phyloP scores from a whole-genome alignment of 2,329 filamentous ascomycete species.

The Cordyceps cicadae region DNA sequence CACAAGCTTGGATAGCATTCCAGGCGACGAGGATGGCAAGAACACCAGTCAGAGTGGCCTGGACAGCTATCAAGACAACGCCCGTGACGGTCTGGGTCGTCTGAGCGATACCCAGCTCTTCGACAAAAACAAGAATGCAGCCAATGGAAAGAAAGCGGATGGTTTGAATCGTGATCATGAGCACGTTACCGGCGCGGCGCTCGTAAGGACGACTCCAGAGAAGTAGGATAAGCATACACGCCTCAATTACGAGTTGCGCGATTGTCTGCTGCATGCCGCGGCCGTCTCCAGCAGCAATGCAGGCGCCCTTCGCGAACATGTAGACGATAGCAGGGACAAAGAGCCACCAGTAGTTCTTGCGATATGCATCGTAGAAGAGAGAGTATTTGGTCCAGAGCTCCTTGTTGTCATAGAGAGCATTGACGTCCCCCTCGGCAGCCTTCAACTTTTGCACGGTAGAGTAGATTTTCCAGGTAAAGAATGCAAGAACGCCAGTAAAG shows the following conservation, averaged over 20 bases:
- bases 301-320: constrained; percentile 79
- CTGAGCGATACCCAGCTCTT: constrained; percentile 80
- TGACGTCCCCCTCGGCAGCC: constrained; percentile 62
- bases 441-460: constrained; percentile 65
- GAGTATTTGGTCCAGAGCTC: constrained; percentile 91
- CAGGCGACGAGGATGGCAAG: constrained; percentile 81
- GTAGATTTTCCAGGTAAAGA: constrained; percentile 81
- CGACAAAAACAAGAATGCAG: constrained; percentile 87
- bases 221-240: constrained; percentile 67
- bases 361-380: constrained; percentile 94
- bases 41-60: constrained; percentile 72
- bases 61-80: constrained; percentile 86
- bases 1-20: constrained; percentile 77
- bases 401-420: constrained; percentile 77
- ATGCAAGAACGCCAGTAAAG: constrained; percentile 74
- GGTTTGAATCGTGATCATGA: constrained; percentile 86
- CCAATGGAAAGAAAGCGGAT: constrained; percentile 82
- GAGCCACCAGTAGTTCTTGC: constrained; percentile 92
- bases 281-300: constrained; percentile 77
- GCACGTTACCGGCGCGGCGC: constrained; percentile 77
- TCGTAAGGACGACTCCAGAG: constrained; percentile 82
- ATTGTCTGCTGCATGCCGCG: constrained; percentile 75
- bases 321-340: constrained; percentile 87
- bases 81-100: constrained; percentile 92
- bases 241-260: constrained; percentile 74